phyloP scores from a whole-genome alignment of 352 stramenopile genomes.

The Phytophthora hibernalis region DNA sequence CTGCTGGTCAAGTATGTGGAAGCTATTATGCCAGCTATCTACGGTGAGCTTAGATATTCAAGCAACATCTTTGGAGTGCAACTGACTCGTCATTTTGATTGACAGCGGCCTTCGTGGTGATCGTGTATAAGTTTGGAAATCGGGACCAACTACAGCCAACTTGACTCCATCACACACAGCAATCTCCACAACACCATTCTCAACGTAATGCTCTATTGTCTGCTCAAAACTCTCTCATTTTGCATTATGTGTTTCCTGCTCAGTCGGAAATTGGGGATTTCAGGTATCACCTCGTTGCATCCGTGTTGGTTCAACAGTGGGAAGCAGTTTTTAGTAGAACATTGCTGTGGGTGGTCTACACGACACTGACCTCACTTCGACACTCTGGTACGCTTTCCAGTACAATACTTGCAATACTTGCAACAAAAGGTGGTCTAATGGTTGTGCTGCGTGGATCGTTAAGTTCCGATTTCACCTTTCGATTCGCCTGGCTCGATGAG shows the following conservation, averaged over 20 bases:
- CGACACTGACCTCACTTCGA: not conserved
- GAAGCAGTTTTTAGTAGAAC: not conserved
- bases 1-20: slow-evolving; percentile 17
- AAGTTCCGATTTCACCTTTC: not conserved
- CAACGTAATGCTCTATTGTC: slow-evolving; percentile 3
- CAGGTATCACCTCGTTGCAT: no score
- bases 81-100: not conserved
- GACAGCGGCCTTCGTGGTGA: slow-evolving; percentile 8
- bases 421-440: not conserved
- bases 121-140: slow-evolving; percentile 2
- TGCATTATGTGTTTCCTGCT: slow-evolving; percentile 9
- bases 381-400: not conserved
- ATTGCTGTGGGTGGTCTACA: not conserved
- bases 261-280: slow-evolving; percentile 8
- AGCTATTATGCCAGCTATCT: slow-evolving; percentile 12
- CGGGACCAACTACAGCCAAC: slow-evolving; percentile 3
- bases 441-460: not conserved
- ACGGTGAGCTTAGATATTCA: not conserved
- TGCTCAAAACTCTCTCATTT: slow-evolving; percentile 10
- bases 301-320: not conserved
- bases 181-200: slow-evolving; percentile 15
- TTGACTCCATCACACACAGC: slow-evolving; percentile 7
- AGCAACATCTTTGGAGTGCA: no score
- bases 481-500: not conserved
- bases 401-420: not conserved